These are phyloP conservation scores for Lactarius akahatsu DNA, from an alignment of 768 basidiomycete genomes.

Conservation along the genomic window DNA sequence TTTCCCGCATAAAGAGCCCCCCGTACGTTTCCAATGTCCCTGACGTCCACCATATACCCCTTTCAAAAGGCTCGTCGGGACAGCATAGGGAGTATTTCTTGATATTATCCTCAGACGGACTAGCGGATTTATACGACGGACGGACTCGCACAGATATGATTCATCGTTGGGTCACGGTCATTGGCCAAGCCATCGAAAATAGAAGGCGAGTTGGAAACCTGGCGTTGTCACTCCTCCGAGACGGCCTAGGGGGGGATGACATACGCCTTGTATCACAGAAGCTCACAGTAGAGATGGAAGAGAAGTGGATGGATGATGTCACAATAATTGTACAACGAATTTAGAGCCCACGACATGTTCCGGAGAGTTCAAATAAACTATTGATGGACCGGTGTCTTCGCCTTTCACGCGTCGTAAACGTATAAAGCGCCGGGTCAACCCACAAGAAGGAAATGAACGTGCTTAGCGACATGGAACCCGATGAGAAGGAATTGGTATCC, in stretches of 20 bases:
- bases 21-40: conserved; percentile 46
- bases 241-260: conserved; percentile 46
- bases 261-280: conserved; percentile 42
- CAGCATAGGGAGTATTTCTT: conserved; percentile 35
- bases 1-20: conserved; percentile 44
- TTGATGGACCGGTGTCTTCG: not conserved
- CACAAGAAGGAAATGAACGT: conserved; percentile 15
- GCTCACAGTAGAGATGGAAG: conserved; percentile 50
- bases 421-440: conserved; percentile 13
- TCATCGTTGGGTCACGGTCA: conserved; percentile 39
- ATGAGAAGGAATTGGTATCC: conserved; percentile 28
- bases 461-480: conserved; percentile 18
- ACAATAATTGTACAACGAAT: conserved; percentile 47
- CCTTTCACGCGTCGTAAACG: conserved; percentile 15
- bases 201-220: conserved; percentile 34
- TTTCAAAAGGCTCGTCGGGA: conserved; percentile 30
- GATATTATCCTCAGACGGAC: conserved; percentile 49
- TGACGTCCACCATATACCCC: conserved; percentile 41
- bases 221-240: conserved; percentile 44
- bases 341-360: conserved; percentile 13
- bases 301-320: conserved; percentile 51
- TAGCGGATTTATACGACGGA: conserved; percentile 43
- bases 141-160: conserved; percentile 35
- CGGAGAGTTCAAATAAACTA: not conserved
- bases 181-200: conserved; percentile 34